These are phyloP conservation scores for Phtheirospermum japonicum DNA, from an alignment of 257 asterid genomes.

Conservation along the genomic window DNA sequence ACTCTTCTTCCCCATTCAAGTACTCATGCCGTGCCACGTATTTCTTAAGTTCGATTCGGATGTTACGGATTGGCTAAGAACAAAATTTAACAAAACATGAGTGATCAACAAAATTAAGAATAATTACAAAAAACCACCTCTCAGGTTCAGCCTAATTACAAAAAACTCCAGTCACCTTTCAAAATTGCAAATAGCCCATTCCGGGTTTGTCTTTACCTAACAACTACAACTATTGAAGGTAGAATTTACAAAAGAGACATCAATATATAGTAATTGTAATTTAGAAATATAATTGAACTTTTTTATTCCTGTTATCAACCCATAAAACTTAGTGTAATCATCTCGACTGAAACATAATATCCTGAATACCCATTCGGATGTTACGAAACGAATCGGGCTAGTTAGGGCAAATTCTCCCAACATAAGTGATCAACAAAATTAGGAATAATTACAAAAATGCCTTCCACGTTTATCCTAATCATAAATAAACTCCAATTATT, in stretches of 20 bases:
- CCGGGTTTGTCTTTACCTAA: too few relatives aligned
- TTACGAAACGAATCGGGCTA: constrained; percentile 52
- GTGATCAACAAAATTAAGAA: not conserved
- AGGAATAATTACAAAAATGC: not conserved
- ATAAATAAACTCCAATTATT: too few relatives aligned
- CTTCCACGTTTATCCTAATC: not conserved
- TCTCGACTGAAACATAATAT: not conserved
- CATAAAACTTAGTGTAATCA: too few relatives aligned
- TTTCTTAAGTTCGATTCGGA: constrained; percentile 59
- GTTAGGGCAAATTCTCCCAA: constrained; percentile 13
- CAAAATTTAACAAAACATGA: constrained; percentile 1
- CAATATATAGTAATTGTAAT: too few relatives aligned
- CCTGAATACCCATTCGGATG: constrained; percentile 26
- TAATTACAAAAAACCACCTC: not conserved
- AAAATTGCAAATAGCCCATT: not conserved
- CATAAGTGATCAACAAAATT: not conserved
- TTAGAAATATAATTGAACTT: too few relatives aligned
- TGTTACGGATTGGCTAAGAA: constrained; percentile 56
- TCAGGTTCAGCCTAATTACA: not conserved
- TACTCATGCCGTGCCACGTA: constrained; percentile 55
- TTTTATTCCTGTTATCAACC: too few relatives aligned
- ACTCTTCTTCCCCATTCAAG: constrained; percentile 45
- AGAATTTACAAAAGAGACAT: too few relatives aligned
- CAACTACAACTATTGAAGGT: too few relatives aligned
- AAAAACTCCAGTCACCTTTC: not conserved